A percentile compares a stretch with the other conserved stretches of the same genome.
phyloP scores from a whole-genome alignment of 2,329 filamentous ascomycete species.

The Colletotrichum somersetense region DNA sequence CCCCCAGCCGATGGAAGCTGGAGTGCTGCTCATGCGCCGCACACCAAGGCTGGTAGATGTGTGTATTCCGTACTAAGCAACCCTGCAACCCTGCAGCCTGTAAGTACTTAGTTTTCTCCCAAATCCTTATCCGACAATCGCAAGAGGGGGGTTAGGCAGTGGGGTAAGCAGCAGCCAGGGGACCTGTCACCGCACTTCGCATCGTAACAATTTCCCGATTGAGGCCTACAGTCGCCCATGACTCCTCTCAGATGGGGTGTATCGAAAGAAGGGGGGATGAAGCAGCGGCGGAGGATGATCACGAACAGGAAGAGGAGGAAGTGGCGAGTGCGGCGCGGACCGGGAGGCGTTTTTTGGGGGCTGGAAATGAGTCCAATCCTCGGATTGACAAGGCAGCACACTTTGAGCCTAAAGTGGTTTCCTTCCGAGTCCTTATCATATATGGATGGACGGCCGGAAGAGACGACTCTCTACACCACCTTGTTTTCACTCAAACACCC shows the following conservation, averaged over 20 bases:
- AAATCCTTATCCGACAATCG: neutral
- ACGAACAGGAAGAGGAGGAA: neutral
- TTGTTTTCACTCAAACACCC: neutral
- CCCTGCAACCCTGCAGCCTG: neutral
- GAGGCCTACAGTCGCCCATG: neutral
- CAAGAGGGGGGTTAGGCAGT: too few species aligned
- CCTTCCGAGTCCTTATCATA: neutral
- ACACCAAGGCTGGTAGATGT: neutral
- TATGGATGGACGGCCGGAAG: neutral
- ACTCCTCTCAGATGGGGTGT: neutral
- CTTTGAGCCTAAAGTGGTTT: neutral
- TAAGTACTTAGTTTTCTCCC: neutral
- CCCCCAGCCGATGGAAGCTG: neutral
- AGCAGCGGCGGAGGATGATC: too few species aligned
- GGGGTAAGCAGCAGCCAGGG: neutral
- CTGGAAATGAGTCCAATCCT: neutral
- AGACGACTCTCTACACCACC: neutral
- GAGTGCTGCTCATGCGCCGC: neutral
- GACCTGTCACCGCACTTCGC: neutral
- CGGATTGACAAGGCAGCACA: slow-evolving; percentile 10
- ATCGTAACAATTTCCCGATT: neutral
- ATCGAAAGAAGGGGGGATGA: neutral
- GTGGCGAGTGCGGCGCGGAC: too few species aligned
- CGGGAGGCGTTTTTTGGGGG: neutral
- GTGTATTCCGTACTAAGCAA: neutral